These are phyloP conservation scores for Sclerotinia minor DNA, from an alignment of 2,329 filamentous ascomycete species.

Conservation along the genomic window DNA sequence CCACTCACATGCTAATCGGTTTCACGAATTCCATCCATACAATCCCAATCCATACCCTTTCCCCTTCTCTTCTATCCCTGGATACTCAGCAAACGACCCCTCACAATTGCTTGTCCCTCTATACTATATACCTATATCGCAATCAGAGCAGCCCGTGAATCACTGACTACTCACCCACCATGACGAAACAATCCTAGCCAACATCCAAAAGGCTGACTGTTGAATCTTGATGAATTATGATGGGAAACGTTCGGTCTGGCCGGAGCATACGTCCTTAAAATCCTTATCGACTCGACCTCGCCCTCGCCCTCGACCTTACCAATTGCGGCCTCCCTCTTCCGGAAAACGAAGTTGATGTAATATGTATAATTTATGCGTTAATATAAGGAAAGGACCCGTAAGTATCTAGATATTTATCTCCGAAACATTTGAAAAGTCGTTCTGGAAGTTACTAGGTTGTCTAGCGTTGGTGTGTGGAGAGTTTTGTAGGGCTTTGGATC, in stretches of 20 bases:
- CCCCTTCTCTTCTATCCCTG: constrained; percentile 1
- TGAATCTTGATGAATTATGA: background rate
- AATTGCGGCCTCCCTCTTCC: background rate
- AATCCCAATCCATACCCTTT: background rate
- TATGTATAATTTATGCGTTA: background rate
- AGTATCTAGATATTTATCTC: background rate
- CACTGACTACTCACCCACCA: background rate
- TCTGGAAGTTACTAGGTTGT: background rate
- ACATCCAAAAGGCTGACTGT: background rate
- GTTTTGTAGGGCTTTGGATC: background rate
- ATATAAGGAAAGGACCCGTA: too few species aligned
- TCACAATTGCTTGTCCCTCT: background rate
- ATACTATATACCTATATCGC: background rate
- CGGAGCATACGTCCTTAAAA: constrained; percentile 3
- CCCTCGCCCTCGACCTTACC: background rate
- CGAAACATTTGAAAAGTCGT: background rate
- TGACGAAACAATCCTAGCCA: constrained; percentile 7
- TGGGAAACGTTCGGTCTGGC: constrained; percentile 9
- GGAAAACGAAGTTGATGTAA: constrained; percentile 4
- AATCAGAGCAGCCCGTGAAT: background rate
- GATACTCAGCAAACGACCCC: background rate
- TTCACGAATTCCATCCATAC: background rate
- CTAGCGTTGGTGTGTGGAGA: background rate
- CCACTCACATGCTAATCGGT: constrained; percentile 3
- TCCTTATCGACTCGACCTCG: too few species aligned